Evolutionary conservation across 305 asterid species (phyloP), one percentile per base, ranked within the genome.

Genomic region (Rubia tinctorum): DNA sequence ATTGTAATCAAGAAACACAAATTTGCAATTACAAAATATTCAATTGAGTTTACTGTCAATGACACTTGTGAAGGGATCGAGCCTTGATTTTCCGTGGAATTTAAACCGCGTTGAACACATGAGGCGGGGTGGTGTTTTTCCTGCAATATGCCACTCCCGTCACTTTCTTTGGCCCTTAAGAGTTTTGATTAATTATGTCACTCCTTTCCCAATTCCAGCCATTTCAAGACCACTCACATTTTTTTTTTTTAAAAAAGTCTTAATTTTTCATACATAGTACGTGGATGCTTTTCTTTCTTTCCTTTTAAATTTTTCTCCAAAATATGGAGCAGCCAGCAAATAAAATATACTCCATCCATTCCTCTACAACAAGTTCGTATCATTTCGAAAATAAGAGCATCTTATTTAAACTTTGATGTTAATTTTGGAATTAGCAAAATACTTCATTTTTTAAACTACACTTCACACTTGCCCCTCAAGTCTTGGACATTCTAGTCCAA

Each of bases 31-130:
- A 30, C 34, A 30, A 30, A 30, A 30, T 3, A 30, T 30, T 30
- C 34, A 30, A 30, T 30, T 30, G 1, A 30, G 1, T 17, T 51
- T 51, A 53, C 59, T 5, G 6, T 53, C 10, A 53, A 53, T 49
- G 17, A 17, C 18, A 12, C 18, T 47, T 47, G 55, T 10, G 53
- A 10, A 45, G 10, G 53, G 53, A 12, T 45, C 4, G 53, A 45
- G 11, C 17, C 53, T 45, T 43, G 7, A 43, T 43, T 43, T 43
- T 43, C 45, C 7, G 45, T 43, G 17, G 11, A 18, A 53, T 53
- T 17, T 53, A 53, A n/a, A 18, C 59, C 66, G 66, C 15, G 66
- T 60, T 25, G 66, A 27, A 60, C 66, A 12, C 66, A 60, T 60
- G 37, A 60, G 66, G 64, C 22, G 64, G 64, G 64, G 37, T 59